A percentile compares a stretch with the other conserved stretches of the same genome.
Evolutionary conservation across 164 flowering plant genomes (phyloP).

Genomic region (Protea cynaroides): DNA sequence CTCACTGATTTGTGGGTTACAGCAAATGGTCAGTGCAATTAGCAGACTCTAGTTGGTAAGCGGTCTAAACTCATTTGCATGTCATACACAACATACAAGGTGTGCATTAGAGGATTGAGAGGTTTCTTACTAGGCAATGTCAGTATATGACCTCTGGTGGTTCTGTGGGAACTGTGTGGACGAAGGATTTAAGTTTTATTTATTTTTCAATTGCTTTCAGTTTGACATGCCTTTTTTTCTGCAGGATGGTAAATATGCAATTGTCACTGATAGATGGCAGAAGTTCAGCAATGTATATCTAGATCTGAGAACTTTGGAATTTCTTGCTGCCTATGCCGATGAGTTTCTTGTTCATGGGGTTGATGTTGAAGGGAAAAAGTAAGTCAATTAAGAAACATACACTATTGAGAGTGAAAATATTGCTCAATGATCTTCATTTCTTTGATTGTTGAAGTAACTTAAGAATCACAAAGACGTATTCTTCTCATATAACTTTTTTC

Average conservation of each 20-base stretch:
- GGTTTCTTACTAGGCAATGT: not conserved
- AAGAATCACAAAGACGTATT: not conserved
- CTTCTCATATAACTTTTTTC: no score
- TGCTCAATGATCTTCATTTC: not conserved
- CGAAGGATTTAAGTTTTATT: not conserved
- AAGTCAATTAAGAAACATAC: conserved; percentile 10
- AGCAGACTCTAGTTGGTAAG: not conserved
- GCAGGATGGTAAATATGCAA: conserved; percentile 77
- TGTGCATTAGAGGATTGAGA: not conserved
- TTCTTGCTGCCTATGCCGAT: conserved; percentile 74
- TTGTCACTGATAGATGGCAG: conserved; percentile 99
- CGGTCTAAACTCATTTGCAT: not conserved
- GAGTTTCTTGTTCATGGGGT: conserved; percentile 98
- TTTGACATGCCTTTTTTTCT: not conserved
- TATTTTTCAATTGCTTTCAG: not conserved
- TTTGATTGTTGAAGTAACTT: not conserved
- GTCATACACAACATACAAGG: not conserved
- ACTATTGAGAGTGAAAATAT: no score
- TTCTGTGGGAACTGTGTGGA: not conserved
- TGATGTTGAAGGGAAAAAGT: conserved; percentile 98
- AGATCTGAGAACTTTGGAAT: conserved; percentile 48
- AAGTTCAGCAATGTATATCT: conserved; percentile 82
- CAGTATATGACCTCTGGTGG: not conserved
- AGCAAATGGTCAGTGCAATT: not conserved
- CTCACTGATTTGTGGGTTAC: no score